Percentiles rank a stretch among this genome's conserved stretches.
phyloP scores from a whole-genome alignment of 1,139 yeast species.

The Scheffersomyces parashehatae region DNA sequence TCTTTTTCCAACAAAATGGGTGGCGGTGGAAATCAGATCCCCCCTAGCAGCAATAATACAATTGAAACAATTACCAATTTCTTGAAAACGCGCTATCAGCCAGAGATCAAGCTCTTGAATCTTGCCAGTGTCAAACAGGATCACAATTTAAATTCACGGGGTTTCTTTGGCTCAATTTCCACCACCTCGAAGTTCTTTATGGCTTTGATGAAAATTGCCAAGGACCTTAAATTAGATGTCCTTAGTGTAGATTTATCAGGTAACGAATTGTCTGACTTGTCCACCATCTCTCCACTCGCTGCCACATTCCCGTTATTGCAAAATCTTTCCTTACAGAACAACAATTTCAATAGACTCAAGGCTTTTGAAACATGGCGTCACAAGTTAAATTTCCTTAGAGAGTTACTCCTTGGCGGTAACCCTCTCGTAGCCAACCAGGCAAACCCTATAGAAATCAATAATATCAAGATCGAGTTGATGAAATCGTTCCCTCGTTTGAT shows the following conservation, averaged over 20 bases:
- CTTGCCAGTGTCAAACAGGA: conserved; percentile 70
- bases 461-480: conserved; percentile 64
- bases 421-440: conserved; percentile 53
- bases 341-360: conserved; percentile 58
- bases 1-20: conserved; percentile 20
- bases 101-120: conserved; percentile 66
- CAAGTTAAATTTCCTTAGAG: conserved; percentile 72
- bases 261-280: conserved; percentile 66
- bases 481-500: conserved; percentile 75
- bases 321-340: conserved; percentile 79
- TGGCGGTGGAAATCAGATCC: conserved; percentile 1
- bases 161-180: conserved; percentile 63
- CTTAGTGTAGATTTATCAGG: conserved; percentile 76
- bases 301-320: conserved; percentile 71
- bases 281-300: conserved; percentile 64
- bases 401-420: conserved; percentile 73
- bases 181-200: conserved; percentile 80
- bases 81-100: conserved; percentile 65
- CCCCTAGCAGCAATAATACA: conserved; percentile 35
- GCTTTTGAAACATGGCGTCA: conserved; percentile 76
- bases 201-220: conserved; percentile 86
- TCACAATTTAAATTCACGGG: conserved; percentile 57
- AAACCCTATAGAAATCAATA: conserved; percentile 34
- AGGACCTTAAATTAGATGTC: conserved; percentile 52
- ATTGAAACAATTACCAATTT: conserved; percentile 64